Percentiles rank a stretch among this genome's conserved stretches.
phyloP scores from a whole-genome alignment of 305 asterid genomes.

The Lippia alba region DNA sequence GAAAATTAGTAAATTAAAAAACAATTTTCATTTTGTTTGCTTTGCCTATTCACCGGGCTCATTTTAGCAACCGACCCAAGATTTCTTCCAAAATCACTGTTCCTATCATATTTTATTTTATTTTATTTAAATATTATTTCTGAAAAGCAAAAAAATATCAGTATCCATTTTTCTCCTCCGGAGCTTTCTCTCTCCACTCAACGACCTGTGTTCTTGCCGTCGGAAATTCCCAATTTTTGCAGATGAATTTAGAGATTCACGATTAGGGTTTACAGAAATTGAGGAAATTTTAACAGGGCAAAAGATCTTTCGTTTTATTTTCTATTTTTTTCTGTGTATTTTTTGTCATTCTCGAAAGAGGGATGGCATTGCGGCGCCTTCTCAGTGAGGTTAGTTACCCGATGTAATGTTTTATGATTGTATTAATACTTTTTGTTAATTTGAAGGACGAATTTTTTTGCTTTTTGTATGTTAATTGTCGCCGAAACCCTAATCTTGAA shows the following conservation, averaged over 20 bases:
- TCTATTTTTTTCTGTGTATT: neutral
- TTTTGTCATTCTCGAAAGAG: conserved; percentile 31
- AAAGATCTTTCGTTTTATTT: conserved; percentile 17
- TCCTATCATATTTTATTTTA: neutral
- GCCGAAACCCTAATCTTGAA: conserved; percentile 44
- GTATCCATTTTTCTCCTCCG: neutral
- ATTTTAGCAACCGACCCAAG: neutral
- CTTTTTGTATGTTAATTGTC: conserved; percentile 3
- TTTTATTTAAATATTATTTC: neutral
- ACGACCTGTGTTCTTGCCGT: neutral
- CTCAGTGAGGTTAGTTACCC: conserved; percentile 53
- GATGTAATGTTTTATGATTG: neutral
- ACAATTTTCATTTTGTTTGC: neutral
- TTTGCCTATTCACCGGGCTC: neutral
- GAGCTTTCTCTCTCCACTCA: conserved; percentile 1
- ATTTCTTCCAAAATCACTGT: neutral
- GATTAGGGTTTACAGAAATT: neutral
- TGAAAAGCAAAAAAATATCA: neutral
- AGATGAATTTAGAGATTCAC: neutral
- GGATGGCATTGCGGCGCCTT: conserved; percentile 65
- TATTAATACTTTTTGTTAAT: neutral
- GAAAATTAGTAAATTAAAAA: too few relatives aligned
- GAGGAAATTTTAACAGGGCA: neutral
- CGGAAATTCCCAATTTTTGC: neutral
- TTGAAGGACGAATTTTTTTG: conserved; percentile 6